Conservation (phyloP, 2,329 filamentous ascomycete species). For the Xylaria sp. region DNA sequence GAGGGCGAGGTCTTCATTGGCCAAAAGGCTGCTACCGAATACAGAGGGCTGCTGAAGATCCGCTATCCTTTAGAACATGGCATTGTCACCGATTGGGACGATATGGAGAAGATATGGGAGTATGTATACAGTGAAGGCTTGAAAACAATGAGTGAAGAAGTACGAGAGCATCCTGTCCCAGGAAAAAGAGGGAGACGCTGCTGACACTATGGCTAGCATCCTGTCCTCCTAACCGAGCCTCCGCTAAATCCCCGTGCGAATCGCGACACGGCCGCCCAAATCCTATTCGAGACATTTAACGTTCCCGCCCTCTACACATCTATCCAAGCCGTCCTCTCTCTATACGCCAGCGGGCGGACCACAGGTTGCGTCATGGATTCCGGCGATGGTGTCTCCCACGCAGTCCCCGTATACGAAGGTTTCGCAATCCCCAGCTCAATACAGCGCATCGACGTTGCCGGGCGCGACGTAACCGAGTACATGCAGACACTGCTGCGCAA, state of each 20-base stretch:
- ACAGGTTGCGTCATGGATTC: constrained; percentile 96
- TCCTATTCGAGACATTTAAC: constrained; percentile 99
- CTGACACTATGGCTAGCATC: constrained; percentile 69
- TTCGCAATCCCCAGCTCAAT: constrained; percentile 98
- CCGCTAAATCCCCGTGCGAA: constrained; percentile 95
- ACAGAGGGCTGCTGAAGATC: constrained; percentile 94
- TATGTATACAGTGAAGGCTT: constrained; percentile 96
- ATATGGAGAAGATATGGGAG: constrained; percentile 99
- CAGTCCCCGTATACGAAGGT: constrained; percentile 96
- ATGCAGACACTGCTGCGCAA: constrained; percentile 91
- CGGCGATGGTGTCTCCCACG: constrained; percentile 96
- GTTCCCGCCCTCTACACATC: constrained; percentile 96
- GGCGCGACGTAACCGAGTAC: constrained; percentile 95
- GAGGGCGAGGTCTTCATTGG: constrained; percentile 99
- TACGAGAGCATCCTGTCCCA: constrained; percentile 50
- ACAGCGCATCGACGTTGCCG: constrained; percentile 93
- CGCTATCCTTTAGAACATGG: constrained; percentile 95
- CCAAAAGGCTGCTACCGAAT: constrained; percentile 84
- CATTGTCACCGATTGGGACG: constrained; percentile 99
- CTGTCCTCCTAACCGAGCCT: constrained; percentile 94
- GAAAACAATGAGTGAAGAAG: constrained; percentile 97
- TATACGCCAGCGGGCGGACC: constrained; percentile 95
- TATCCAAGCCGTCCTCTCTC: constrained; percentile 93
- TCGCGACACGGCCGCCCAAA: constrained; percentile 95
- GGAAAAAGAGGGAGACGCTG: not conserved